Conservation (phyloP, 2,329 filamentous ascomycete genomes). For the Neopestalotiopsis sp. region DNA sequence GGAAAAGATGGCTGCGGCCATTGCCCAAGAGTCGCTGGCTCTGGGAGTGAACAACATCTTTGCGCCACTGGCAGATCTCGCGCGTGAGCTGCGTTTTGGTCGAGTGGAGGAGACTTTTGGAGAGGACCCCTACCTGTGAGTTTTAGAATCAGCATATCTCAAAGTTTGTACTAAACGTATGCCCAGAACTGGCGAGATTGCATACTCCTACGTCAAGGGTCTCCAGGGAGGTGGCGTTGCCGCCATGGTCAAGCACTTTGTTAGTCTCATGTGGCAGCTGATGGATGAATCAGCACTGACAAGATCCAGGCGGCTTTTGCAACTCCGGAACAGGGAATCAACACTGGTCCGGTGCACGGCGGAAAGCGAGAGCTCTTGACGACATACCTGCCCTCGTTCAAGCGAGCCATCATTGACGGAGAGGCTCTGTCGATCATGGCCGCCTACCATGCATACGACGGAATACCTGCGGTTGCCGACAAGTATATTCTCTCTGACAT, state of each 20-base stretch:
- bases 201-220: constrained; percentile 61
- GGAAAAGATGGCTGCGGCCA: constrained; percentile 69
- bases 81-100: constrained; percentile 73
- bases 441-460: constrained; percentile 77
- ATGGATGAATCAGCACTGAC: background rate
- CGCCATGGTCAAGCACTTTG: constrained; percentile 79
- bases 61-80: constrained; percentile 72
- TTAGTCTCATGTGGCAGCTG: constrained; percentile 29
- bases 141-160: background rate
- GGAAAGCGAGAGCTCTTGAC: constrained; percentile 60
- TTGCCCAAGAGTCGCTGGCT: constrained; percentile 69
- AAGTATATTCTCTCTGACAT: constrained; percentile 71
- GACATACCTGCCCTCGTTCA: constrained; percentile 66
- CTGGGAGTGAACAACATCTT: constrained; percentile 78
- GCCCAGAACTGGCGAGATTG: constrained; percentile 65
- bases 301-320: constrained; percentile 61
- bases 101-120: constrained; percentile 77
- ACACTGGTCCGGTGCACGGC: constrained; percentile 64
- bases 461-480: constrained; percentile 70
- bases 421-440: constrained; percentile 75
- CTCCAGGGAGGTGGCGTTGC: constrained; percentile 70
- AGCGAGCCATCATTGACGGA: constrained; percentile 73
- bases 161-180: background rate
- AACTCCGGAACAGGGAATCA: constrained; percentile 73
- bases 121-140: constrained; percentile 69